Conservation (phyloP, 164 flowering plant species). For the Amborella trichopoda region DNA sequence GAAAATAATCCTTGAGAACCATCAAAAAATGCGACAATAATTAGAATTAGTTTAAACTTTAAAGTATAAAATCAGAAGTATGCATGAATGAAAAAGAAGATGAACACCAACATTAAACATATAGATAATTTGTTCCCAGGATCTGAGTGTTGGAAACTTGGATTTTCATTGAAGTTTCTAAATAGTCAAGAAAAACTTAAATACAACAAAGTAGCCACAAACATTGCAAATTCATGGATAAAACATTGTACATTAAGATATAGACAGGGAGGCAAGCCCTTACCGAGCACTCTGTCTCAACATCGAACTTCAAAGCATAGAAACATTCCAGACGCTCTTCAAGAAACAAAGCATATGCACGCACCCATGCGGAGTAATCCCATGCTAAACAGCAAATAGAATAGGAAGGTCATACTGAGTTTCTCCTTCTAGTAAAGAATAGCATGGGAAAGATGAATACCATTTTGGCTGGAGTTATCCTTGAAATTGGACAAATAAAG, state of each 20-base stretch:
- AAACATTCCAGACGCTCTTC: slow-evolving; percentile 93
- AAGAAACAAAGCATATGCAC: slow-evolving; percentile 81
- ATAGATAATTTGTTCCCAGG: too few species aligned
- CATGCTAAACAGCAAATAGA: slow-evolving; percentile 47
- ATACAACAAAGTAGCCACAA: too few species aligned
- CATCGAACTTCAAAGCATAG: slow-evolving; percentile 74
- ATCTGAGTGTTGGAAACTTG: too few species aligned
- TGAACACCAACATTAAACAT: too few species aligned
- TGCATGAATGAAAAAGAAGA: too few species aligned
- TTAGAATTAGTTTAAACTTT: too few species aligned
- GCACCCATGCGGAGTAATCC: slow-evolving; percentile 99
- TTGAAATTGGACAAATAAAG: slow-evolving; percentile 92
- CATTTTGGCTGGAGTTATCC: slow-evolving; percentile 93
- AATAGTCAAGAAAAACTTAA: too few species aligned
- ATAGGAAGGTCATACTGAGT: neutral
- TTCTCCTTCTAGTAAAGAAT: neutral
- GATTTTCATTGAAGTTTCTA: too few species aligned
- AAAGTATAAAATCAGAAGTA: too few species aligned
- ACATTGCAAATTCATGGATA: neutral
- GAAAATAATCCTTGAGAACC: too few species aligned
- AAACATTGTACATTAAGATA: neutral
- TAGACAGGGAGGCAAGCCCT: slow-evolving; percentile 10
- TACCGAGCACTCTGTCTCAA: slow-evolving; percentile 77
- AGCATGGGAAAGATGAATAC: slow-evolving; percentile 21
- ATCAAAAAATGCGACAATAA: too few species aligned